Conservation (phyloP, 345 rosid genomes). For the Euphorbia tirucalli region DNA sequence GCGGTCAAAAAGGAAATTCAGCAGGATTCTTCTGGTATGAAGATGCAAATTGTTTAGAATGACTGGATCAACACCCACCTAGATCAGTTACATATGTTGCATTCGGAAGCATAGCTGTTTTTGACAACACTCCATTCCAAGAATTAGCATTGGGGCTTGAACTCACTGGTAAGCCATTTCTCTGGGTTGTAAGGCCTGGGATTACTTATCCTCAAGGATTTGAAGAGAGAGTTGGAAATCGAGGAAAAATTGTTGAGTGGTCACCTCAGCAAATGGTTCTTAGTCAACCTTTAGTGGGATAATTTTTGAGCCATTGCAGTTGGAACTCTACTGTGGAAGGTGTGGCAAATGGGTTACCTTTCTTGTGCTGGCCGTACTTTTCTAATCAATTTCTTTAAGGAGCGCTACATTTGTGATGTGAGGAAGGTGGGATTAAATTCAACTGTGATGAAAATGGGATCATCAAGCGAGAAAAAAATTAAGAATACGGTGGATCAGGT, state of each 20-base stretch:
- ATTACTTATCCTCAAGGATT: neutral
- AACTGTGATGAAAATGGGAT: neutral
- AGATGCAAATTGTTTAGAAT: too few relatives aligned
- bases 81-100: too few relatives aligned
- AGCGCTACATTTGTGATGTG: neutral
- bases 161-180: neutral
- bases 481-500: slow-evolving; percentile 5
- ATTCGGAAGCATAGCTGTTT: too few relatives aligned
- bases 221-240: neutral
- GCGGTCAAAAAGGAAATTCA: too few relatives aligned
- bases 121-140: neutral
- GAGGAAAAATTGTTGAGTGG: neutral
- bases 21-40: too few relatives aligned
- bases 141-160: neutral
- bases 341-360: neutral
- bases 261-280: slow-evolving; percentile 1
- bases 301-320: slow-evolving; percentile 1
- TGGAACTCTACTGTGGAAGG: slow-evolving; percentile 7
- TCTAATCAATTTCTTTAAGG: neutral
- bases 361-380: slow-evolving; percentile 3
- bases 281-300: neutral
- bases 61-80: too few relatives aligned
- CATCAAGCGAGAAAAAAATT: neutral
- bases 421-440: slow-evolving; percentile 1
- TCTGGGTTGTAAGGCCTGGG: slow-evolving; percentile 1